Conservation (phyloP, 495 filamentous ascomycete species). For the Glutinoglossum americanum region DNA sequence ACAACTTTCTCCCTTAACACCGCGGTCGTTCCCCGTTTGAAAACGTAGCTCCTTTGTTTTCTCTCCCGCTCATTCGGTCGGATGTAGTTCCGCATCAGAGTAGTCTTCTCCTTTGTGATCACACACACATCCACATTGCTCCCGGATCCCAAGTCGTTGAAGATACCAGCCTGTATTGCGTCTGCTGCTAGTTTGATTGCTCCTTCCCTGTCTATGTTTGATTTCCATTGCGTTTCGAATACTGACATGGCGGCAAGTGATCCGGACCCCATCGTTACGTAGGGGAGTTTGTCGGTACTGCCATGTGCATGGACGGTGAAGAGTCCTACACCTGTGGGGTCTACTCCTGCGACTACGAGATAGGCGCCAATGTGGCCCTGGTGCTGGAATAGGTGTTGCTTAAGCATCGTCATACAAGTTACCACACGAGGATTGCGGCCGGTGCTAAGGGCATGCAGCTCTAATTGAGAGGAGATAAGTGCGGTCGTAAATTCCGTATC, state of each 20-base stretch:
- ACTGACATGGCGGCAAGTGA: slow-evolving; percentile 94
- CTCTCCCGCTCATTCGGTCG: slow-evolving; percentile 75
- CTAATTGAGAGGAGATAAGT: slow-evolving; percentile 93
- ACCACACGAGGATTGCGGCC: slow-evolving; percentile 92
- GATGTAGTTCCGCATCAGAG: slow-evolving; percentile 73
- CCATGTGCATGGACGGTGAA: slow-evolving; percentile 99
- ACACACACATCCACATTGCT: slow-evolving; percentile 95
- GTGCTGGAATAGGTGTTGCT: slow-evolving; percentile 97
- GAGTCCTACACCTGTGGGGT: slow-evolving; percentile 86
- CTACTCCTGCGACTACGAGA: slow-evolving; percentile 90
- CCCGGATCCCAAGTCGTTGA: slow-evolving; percentile 93
- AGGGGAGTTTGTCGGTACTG: slow-evolving; percentile 94
- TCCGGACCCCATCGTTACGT: slow-evolving; percentile 97
- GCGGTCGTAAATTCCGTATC: slow-evolving; percentile 99
- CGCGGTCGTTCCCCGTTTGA: slow-evolving; percentile 74
- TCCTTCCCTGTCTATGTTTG: slow-evolving; percentile 50
- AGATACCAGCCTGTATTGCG: slow-evolving; percentile 93
- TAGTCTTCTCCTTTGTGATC: slow-evolving; percentile 83
- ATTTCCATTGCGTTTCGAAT: slow-evolving; percentile 92
- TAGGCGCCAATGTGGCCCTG: slow-evolving; percentile 97
- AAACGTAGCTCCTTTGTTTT: slow-evolving; percentile 86
- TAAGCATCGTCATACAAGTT: slow-evolving; percentile 98
- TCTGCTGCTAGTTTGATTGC: slow-evolving; percentile 66
- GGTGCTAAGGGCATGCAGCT: slow-evolving; percentile 86
- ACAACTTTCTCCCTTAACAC: slow-evolving; percentile 87